Percentiles rank a stretch among this genome's conserved stretches.
Conservation (phyloP, 1,139 yeast species). For the Zygoascus hellenicus region DNA sequence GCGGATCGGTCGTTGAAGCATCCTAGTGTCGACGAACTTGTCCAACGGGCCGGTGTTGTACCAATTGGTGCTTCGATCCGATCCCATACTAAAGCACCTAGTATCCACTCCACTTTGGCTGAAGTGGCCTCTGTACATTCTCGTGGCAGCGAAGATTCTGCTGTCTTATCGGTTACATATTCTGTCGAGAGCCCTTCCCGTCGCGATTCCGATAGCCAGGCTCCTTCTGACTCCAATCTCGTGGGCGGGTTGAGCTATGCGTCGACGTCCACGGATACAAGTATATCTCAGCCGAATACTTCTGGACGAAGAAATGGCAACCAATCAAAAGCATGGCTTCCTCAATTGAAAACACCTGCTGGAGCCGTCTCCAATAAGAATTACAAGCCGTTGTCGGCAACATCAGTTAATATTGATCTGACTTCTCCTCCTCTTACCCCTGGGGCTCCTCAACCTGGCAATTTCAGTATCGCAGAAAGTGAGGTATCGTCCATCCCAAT, state of each 20-base stretch:
- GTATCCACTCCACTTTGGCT: background rate
- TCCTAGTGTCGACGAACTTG: slow-evolving; percentile 10
- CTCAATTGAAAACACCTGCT: slow-evolving; percentile 2
- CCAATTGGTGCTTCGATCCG: background rate
- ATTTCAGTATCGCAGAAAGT: too few species aligned
- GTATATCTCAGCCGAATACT: background rate
- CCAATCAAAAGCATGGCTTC: slow-evolving; percentile 5
- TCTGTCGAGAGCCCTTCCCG: background rate
- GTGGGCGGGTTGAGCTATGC: slow-evolving; percentile 1
- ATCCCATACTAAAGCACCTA: background rate
- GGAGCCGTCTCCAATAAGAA: slow-evolving; percentile 1
- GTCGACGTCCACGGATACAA: background rate
- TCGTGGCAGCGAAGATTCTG: background rate
- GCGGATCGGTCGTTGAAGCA: background rate
- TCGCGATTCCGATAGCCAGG: background rate
- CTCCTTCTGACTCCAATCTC: background rate
- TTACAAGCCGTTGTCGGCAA: background rate
- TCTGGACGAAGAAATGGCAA: background rate
- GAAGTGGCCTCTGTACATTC: slow-evolving; percentile 5
- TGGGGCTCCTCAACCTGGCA: background rate
- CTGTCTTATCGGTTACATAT: slow-evolving; percentile 5
- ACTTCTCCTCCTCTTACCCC: slow-evolving; percentile 8
- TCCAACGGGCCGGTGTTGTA: background rate
- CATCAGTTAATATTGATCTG: background rate
- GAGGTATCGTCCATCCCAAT: too few species aligned